phyloP scores from a whole-genome alignment of 2,329 filamentous ascomycete genomes.

The Ophiobolus disseminans region DNA sequence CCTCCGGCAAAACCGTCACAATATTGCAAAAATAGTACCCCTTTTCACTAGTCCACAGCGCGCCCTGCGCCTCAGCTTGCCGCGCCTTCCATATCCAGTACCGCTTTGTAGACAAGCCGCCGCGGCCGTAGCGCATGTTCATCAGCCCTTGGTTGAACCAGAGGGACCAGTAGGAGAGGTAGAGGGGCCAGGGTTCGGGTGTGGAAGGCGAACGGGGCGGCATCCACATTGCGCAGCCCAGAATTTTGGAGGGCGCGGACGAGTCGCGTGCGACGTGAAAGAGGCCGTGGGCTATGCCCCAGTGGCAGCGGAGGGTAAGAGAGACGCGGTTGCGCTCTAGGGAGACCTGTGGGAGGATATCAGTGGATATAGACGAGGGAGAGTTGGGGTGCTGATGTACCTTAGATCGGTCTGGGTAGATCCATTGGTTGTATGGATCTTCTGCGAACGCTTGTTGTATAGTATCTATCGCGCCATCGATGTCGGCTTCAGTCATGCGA shows the following conservation, averaged over 20 bases:
- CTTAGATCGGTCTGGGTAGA: conserved; percentile 65
- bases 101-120: conserved; percentile 70
- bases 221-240: conserved; percentile 78
- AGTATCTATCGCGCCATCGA: conserved; percentile 68
- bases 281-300: conserved; percentile 73
- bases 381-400: conserved; percentile 42
- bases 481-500: conserved; percentile 64
- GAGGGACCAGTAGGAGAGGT: conserved; percentile 69
- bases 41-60: conserved; percentile 68
- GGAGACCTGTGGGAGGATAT: conserved; percentile 58
- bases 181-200: conserved; percentile 66
- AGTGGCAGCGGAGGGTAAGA: conserved; percentile 69
- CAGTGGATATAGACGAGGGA: background rate
- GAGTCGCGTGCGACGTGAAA: conserved; percentile 74
- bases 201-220: conserved; percentile 59
- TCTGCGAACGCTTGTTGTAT: conserved; percentile 71
- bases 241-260: conserved; percentile 57
- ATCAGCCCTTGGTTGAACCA: conserved; percentile 70
- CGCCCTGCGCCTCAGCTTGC: conserved; percentile 66
- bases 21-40: conserved; percentile 83
- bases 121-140: conserved; percentile 72
- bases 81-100: conserved; percentile 77
- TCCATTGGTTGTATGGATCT: conserved; percentile 72
- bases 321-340: conserved; percentile 67
- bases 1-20: conserved; percentile 70